phyloP scores from a whole-genome alignment of 352 stramenopile genomes.

The Chrysophaeum taylorii region DNA sequence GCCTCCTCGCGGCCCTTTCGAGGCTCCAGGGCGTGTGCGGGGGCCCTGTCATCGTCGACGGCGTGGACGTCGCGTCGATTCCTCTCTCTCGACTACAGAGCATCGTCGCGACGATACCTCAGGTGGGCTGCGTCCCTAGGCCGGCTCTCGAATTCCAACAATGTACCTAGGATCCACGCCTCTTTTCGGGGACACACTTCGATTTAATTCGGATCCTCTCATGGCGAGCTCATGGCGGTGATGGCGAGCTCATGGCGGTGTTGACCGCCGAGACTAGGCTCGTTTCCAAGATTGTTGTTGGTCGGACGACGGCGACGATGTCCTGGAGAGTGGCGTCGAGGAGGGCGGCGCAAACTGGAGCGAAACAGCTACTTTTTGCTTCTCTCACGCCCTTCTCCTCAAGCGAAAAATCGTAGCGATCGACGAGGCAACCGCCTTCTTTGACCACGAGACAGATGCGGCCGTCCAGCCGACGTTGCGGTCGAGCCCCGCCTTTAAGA shows the following conservation, averaged over 20 bases:
- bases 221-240: too few relatives aligned
- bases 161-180: too few relatives aligned
- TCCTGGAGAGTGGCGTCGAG: constrained; percentile 42
- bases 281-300: too few relatives aligned
- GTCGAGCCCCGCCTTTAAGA: constrained; percentile 51
- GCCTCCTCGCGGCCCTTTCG: constrained; percentile 67
- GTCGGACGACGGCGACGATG: background rate
- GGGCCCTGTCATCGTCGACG: constrained; percentile 71
- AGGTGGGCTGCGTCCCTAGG: too few relatives aligned
- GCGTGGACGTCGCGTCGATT: constrained; percentile 58
- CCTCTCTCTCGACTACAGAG: constrained; percentile 58
- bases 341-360: constrained; percentile 79
- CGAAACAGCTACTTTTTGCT: constrained; percentile 86
- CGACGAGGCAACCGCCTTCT: constrained; percentile 79
- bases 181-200: too few relatives aligned
- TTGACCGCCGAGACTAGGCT: too few relatives aligned
- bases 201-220: too few relatives aligned
- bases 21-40: constrained; percentile 63
- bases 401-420: constrained; percentile 72
- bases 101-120: constrained; percentile 59
- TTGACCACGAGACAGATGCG: constrained; percentile 66
- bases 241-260: too few relatives aligned
- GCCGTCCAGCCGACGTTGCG: constrained; percentile 57
- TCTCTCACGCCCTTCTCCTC: constrained; percentile 80
- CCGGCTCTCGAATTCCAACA: too few relatives aligned